Base-by-base conservation (phyloP, 805 yeast genomes). In the Hanseniaspora vineae region DNA sequence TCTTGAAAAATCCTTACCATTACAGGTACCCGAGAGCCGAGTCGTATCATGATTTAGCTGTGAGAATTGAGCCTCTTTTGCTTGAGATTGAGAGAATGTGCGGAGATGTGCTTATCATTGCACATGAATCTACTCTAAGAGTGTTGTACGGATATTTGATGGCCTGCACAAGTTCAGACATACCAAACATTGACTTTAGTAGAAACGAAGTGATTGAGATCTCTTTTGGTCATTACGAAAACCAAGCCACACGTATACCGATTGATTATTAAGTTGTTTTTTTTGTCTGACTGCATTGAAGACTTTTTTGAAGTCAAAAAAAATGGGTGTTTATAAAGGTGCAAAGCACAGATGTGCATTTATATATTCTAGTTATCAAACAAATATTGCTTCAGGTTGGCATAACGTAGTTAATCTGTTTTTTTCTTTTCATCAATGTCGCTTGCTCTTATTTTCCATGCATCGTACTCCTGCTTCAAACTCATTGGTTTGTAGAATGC, bases 41-140 rank as follows among this genome's bases (percentile, higher is more conserved):
- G 66, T 84, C 94, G 45, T 92, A 88, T 60, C 98, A 92, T 65
- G 99, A 92, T 64, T 72, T 92, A 49, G 97, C 98, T 0, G 82
- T 92, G 35, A 79, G 96, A 56, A 76, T 92, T 67, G 98, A 92
- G 65, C 96, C 97, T 0, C 70, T 92, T 48, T 78, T 92, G 51
- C 72, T 92, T 61, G 97, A 92, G 64, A 81, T 92, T 79, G 99
- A 92, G 64, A 76, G 97, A 55, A 81, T 84, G 76, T 76, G 85
- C 46, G 85, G 87, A 18, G 96, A 88, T 60, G 75, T 92, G 14
- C 69, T 92, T 54, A 83, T 92, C 50, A 84, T 92, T 55, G 97
- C 96, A 1, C 97, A 92, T 61, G 97, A 90, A 58, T 78, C 95
- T 1, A 83, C 92, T 2, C 72, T 94, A 52, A 72, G 89, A 51